These are phyloP conservation scores for Parmales sp. DNA, from an alignment of 108 stramenopile genomes.

Conservation along the genomic window DNA sequence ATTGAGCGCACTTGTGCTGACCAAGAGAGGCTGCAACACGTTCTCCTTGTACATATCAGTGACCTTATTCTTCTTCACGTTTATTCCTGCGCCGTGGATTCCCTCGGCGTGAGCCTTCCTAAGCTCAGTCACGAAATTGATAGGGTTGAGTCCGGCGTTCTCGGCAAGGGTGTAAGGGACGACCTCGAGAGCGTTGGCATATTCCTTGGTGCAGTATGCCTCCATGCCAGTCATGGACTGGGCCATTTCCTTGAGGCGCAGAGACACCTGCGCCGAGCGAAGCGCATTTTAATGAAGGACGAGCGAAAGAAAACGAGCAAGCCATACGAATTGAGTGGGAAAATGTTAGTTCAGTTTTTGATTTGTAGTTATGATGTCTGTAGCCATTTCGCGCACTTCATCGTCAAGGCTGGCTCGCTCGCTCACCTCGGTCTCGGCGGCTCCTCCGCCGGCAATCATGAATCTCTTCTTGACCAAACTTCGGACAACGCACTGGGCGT, in stretches of 20 bases:
- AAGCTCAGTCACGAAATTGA: constrained; percentile 90
- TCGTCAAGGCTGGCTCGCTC: no score
- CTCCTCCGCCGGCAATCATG: constrained; percentile 97
- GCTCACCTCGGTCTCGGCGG: constrained; percentile 92
- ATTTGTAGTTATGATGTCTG: no score
- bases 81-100: constrained; percentile 76
- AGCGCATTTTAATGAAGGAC: no score
- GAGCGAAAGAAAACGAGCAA: no score
- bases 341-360: no score
- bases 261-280: no score
- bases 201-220: constrained; percentile 91
- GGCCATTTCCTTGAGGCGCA: constrained; percentile 67
- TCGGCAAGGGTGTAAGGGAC: constrained; percentile 98
- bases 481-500: constrained; percentile 98
- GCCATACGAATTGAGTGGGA: no score
- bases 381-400: no score
- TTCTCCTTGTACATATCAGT: constrained; percentile 87
- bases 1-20: constrained; percentile 78
- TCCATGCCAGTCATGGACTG: constrained; percentile 75
- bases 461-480: constrained; percentile 87
- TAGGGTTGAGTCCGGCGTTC: constrained; percentile 97
- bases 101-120: constrained; percentile 81
- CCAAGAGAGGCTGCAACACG: constrained; percentile 92
- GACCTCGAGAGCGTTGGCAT: constrained; percentile 94
- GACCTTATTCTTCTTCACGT: constrained; percentile 79